Evolutionary conservation across 768 basidiomycete genomes (phyloP).

Genomic region (Lentinus brumalis): DNA sequence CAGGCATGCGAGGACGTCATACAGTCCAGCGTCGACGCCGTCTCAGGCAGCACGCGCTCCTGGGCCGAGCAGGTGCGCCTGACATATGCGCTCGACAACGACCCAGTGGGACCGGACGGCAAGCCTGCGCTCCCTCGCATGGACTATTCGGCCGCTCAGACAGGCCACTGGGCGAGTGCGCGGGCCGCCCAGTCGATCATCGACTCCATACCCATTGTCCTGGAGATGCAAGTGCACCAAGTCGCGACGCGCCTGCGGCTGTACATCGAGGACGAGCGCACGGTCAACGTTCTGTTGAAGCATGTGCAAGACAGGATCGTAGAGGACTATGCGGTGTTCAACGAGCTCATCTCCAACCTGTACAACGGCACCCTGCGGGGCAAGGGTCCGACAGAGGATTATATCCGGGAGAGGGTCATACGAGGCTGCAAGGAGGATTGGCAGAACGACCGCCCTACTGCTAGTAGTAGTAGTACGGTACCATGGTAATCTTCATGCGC

Average conservation of each 20-base stretch:
- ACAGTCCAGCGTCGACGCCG: slow-evolving; percentile 52
- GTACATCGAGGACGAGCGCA: slow-evolving; percentile 82
- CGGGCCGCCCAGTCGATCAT: not conserved
- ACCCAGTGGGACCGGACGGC: slow-evolving; percentile 24
- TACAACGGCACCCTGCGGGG: slow-evolving; percentile 16
- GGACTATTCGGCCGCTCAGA: not conserved
- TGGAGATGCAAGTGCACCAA: slow-evolving; percentile 54
- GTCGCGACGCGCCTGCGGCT: slow-evolving; percentile 62
- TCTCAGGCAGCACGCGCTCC: slow-evolving; percentile 59
- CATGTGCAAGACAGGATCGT: slow-evolving; percentile 77
- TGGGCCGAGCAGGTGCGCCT: slow-evolving; percentile 59
- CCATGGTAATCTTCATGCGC: not conserved
- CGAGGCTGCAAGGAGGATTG: slow-evolving; percentile 22
- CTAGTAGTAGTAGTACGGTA: not conserved
- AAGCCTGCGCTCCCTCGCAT: slow-evolving; percentile 12
- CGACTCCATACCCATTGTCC: not conserved
- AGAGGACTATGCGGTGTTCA: slow-evolving; percentile 74
- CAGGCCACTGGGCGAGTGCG: slow-evolving; percentile 6
- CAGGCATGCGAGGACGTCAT: slow-evolving; percentile 86
- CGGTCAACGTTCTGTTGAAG: slow-evolving; percentile 73
- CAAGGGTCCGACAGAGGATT: slow-evolving; percentile 21
- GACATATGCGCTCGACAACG: slow-evolving; percentile 24
- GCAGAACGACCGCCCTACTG: not conserved
- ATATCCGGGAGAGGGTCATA: slow-evolving; percentile 20
- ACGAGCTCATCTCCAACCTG: slow-evolving; percentile 29